phyloP scores from a whole-genome alignment of 257 asterid genomes.

The Coffea canephora region DNA sequence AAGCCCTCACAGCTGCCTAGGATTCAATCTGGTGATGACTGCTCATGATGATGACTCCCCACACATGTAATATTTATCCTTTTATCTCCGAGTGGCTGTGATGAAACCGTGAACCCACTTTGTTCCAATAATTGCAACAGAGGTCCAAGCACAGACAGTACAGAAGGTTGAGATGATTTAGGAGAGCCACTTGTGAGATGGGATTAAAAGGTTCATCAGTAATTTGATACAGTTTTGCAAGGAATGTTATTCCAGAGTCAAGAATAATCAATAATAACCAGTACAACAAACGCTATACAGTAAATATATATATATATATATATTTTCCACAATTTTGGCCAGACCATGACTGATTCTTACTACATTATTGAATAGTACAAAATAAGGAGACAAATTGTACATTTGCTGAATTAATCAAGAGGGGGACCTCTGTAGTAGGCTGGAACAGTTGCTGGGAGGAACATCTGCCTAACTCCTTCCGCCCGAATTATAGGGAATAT shows the following conservation, averaged over 20 bases:
- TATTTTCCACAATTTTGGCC: no score
- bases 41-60: no score
- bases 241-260: not conserved
- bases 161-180: not conserved
- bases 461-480: constrained; percentile 74
- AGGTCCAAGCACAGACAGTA: not conserved
- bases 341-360: not conserved
- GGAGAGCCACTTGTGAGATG: not conserved
- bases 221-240: not conserved
- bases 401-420: not conserved
- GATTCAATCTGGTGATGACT: no score
- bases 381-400: not conserved
- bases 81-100: no score
- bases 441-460: constrained; percentile 71
- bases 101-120: not conserved
- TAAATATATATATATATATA: no score
- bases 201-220: not conserved
- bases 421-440: constrained; percentile 75
- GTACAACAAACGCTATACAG: constrained; percentile 3
- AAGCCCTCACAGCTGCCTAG: no score
- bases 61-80: no score
- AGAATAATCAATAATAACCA: not conserved
- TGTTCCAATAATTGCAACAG: not conserved
- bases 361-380: not conserved
- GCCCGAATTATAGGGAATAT: constrained; percentile 68